Base-by-base conservation (phyloP, 495 filamentous ascomycete genomes). In the Penicillium argentinense region DNA sequence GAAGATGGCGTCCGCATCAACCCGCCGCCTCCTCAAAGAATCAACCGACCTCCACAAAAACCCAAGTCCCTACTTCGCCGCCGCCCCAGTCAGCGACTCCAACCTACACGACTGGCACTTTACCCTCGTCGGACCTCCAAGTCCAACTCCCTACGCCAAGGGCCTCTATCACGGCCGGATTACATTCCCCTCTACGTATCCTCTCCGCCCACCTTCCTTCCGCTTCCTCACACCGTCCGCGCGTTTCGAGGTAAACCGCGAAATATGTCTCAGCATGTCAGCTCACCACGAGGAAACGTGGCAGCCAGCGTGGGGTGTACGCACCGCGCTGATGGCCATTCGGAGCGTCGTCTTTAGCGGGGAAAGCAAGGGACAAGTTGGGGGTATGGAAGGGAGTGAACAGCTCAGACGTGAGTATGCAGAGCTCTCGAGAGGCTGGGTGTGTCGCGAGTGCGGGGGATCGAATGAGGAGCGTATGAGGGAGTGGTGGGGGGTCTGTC, bases 51-150 rank as follows among this genome's bases (percentile, higher is more conserved):
- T 98, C 53, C 77, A 86, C 57, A 73, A 72, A 56, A 75, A 84
- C 42, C 87, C 91, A 4, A 89, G 87, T 3, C 75, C 89, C 17
- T 88, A 91, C 69, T 90, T 88, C 69, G 80, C 85, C 58, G 93
- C 93, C 33, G 62, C 77, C 3, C 93, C 93, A 2, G 78, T 90
- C 53, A 60, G 56, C 51, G 89, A 96, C 58, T 69, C 79, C 36
- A 89, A 96, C 72, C 86, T 98, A 49, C 95, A 96, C 74, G 92
- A 97, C 73, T 98, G 93, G 93, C 93, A 98, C 78, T 98, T 98
- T 79, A 98, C 93, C 0, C 72, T 98, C n/a, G 81, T 83, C 38
- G 93, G 93, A 1, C 93, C 93, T 0, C 93, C 93, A 0, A 72
- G 77, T 8, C 86, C 88, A 16, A 79, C 82, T n/a, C 77, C 86